A percentile compares a stretch with the other conserved stretches of the same genome.
phyloP scores from a whole-genome alignment of 2,329 filamentous ascomycete genomes.

The Fusarium gaditjirri region DNA sequence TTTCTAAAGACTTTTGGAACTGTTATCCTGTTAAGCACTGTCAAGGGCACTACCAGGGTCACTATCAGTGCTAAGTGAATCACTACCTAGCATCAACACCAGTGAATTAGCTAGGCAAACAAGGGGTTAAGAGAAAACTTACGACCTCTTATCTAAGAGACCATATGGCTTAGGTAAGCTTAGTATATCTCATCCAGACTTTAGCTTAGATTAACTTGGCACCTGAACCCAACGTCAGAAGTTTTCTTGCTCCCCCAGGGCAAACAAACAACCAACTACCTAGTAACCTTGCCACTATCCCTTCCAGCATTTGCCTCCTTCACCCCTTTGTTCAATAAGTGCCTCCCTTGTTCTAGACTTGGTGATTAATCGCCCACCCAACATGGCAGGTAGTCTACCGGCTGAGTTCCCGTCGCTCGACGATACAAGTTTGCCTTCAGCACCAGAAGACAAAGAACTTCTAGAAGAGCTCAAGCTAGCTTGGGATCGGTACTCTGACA shows the following conservation, averaged over 20 bases:
- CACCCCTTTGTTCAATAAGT: background rate
- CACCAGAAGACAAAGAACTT: background rate
- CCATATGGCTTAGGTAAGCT: no score
- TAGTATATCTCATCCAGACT: no score
- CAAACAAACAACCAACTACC: background rate
- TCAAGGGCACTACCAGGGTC: background rate
- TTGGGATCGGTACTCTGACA: background rate
- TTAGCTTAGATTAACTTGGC: no score
- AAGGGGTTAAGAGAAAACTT: background rate
- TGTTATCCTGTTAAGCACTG: background rate
- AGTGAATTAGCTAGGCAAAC: background rate
- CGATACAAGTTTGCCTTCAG: background rate
- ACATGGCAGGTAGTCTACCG: background rate
- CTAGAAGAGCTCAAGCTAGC: fast-evolving
- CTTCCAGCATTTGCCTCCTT: background rate
- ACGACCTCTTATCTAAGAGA: no score
- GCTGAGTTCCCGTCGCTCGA: background rate
- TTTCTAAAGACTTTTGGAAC: background rate
- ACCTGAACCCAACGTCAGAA: no score
- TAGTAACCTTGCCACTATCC: no score
- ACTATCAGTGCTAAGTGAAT: background rate
- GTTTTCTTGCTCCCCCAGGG: no score
- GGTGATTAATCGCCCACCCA: background rate
- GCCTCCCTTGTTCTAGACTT: background rate
- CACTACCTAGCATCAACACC: background rate